These are phyloP conservation scores for Takakia lepidozioides DNA, from an alignment of 225 moss, liverwort and hornwort species.

Conservation along the genomic window DNA sequence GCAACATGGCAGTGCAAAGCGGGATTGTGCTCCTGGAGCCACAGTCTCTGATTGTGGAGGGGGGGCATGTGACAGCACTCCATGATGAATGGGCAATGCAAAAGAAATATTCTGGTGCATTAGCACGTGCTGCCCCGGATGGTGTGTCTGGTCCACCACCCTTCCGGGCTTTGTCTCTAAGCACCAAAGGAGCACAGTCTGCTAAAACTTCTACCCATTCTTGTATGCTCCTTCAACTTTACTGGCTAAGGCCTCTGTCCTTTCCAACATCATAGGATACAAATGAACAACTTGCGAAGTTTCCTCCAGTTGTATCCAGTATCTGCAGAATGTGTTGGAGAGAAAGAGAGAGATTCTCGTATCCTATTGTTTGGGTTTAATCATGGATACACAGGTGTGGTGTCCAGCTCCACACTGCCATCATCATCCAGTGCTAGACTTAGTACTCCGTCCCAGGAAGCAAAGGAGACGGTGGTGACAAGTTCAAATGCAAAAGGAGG, in stretches of 20 bases:
- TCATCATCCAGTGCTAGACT: constrained; percentile 11
- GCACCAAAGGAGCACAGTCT: constrained; percentile 22
- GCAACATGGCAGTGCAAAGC: constrained; percentile 50
- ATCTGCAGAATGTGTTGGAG: too few relatives aligned
- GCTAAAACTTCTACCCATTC: too few relatives aligned
- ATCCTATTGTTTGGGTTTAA: constrained; percentile 6
- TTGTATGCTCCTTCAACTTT: too few relatives aligned
- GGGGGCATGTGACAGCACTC: constrained; percentile 79
- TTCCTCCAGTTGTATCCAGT: too few relatives aligned
- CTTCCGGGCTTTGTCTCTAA: constrained; percentile 64
- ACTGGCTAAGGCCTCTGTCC: too few relatives aligned
- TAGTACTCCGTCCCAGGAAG: constrained; percentile 16
- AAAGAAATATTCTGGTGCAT: constrained; percentile 78
- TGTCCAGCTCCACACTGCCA: background rate
- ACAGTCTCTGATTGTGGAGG: constrained; percentile 62
- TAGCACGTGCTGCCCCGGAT: constrained; percentile 55
- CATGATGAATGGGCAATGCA: constrained; percentile 91
- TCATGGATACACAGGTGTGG: constrained; percentile 11
- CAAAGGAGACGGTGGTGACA: constrained; percentile 13
- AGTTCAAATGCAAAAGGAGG: constrained; percentile 6
- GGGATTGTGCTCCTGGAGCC: constrained; percentile 73
- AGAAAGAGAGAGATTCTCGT: too few relatives aligned
- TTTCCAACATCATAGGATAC: too few relatives aligned
- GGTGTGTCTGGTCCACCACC: constrained; percentile 73
- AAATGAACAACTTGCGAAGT: too few relatives aligned